Evolutionary conservation across 1,284 basidiomycete species (phyloP), one percentile per base, ranked within the genome.

Genomic region (Sanghuangporus sanghuang): DNA sequence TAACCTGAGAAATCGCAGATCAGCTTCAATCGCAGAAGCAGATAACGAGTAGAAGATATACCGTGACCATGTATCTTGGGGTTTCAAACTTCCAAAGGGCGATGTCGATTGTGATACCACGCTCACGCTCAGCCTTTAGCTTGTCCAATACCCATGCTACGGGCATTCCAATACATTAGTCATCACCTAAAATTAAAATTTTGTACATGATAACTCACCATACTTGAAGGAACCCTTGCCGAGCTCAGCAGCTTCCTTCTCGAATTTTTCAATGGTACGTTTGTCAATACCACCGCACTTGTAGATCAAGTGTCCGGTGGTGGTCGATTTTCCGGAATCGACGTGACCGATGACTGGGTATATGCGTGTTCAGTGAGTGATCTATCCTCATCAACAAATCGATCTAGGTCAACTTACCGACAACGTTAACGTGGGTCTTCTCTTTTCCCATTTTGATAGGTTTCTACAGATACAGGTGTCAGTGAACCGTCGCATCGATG

Each of bases 261-360:
- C 96, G 87, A 98, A 99, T 85, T 98, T 99, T 85, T 99, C 96
- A 74, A 99, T 98, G 79, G 96, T 98, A 91, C 97, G 96, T 87
- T 99, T 99, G 82, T 99, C 97, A 84, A 99, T 99, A 94, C 97
- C 97, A 90, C 96, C 96, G 81, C 96, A 99, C 90, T 99, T 98
- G 94, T 98, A 98, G 89, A 99, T 99, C 83, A 99, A 86, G 86
- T 99, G 97, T 73, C 97, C 97, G 75, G 97, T 99, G 77, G 96
- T 99, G 81, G 96, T 99, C 70, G 96, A 98, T 85, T 98, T 98
- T 73, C 96, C 93, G 77, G 92, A 94, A 83, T 95, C 92, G 90
- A 96, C 93, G 85, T 96, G 94, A 70, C 94, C 93, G 84, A 96
- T 95, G 79, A 96, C 94, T 93, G 79, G 73, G 74, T 81, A 76